These are phyloP conservation scores for Suhomyces faveliae DNA, from an alignment of 805 yeast genomes.

Conservation along the genomic window DNA sequence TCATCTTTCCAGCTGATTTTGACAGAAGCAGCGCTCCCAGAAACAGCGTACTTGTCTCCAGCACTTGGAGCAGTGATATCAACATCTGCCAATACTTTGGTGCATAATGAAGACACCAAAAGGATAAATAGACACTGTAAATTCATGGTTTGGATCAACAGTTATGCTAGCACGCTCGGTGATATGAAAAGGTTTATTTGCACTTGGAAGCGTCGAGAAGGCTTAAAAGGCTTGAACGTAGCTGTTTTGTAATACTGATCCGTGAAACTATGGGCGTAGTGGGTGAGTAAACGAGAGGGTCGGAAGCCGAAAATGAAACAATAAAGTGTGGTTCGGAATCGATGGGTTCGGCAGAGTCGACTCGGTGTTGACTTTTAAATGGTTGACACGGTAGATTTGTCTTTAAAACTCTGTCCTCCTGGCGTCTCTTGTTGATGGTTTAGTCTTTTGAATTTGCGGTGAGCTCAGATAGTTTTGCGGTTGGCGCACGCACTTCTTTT, in stretches of 20 bases:
- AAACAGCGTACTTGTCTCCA: slow-evolving; percentile 40
- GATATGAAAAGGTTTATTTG: background rate
- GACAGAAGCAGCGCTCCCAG: slow-evolving; percentile 33
- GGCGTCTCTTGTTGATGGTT: background rate
- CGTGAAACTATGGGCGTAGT: background rate
- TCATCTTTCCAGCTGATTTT: slow-evolving; percentile 52
- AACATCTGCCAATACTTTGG: slow-evolving; percentile 46
- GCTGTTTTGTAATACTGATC: background rate
- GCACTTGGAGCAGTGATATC: slow-evolving; percentile 39
- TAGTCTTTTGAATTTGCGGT: background rate
- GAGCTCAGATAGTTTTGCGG: background rate
- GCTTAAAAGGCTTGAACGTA: background rate
- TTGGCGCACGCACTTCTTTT: background rate
- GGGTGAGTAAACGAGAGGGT: background rate
- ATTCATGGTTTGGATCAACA: slow-evolving; percentile 2
- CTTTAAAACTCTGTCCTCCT: background rate
- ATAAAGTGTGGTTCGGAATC: too few relatives aligned
- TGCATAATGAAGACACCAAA: slow-evolving; percentile 2
- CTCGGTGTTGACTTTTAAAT: background rate
- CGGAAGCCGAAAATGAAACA: too few relatives aligned
- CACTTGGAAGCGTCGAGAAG: background rate
- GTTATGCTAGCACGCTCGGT: background rate
- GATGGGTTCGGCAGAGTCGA: background rate
- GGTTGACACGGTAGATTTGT: background rate
- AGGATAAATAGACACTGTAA: background rate